Evolutionary conservation across 2,329 filamentous ascomycete species (phyloP).

Genomic region (Cercospora berteroae): DNA sequence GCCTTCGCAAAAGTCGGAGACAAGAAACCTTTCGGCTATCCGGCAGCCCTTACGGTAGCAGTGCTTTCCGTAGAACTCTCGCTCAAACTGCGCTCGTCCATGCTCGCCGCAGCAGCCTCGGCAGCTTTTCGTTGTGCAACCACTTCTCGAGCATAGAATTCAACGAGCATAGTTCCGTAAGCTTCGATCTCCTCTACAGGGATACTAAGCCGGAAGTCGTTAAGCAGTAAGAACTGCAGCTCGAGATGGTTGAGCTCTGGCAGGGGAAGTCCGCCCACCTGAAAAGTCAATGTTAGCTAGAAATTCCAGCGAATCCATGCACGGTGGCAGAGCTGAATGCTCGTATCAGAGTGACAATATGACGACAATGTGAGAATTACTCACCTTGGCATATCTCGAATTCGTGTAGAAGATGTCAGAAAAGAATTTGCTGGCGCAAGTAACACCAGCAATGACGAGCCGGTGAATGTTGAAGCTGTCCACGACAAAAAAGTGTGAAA

Average conservation of each 20-base stretch:
- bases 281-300: conserved; percentile 12
- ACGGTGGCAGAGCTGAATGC: neutral
- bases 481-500: conserved; percentile 82
- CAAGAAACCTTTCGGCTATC: conserved; percentile 8
- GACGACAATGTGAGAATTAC: conserved; percentile 30
- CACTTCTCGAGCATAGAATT: conserved; percentile 93
- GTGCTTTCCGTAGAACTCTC: conserved; percentile 37
- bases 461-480: conserved; percentile 99
- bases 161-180: conserved; percentile 96
- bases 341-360: neutral
- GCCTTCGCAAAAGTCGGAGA: neutral
- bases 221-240: conserved; percentile 89
- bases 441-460: conserved; percentile 93
- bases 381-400: conserved; percentile 96
- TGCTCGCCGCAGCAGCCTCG: conserved; percentile 25
- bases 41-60: conserved; percentile 31
- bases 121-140: conserved; percentile 60
- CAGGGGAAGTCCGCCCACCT: conserved; percentile 92
- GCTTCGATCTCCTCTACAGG: conserved; percentile 94
- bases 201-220: conserved; percentile 91
- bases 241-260: conserved; percentile 94
- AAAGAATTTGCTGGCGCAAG: conserved; percentile 98
- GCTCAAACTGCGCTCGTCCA: conserved; percentile 32
- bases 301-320: neutral
- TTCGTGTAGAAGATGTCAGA: conserved; percentile 99